Evolutionary conservation across 1,284 basidiomycete genomes (phyloP).

Genomic region (Puccinia horiana): DNA sequence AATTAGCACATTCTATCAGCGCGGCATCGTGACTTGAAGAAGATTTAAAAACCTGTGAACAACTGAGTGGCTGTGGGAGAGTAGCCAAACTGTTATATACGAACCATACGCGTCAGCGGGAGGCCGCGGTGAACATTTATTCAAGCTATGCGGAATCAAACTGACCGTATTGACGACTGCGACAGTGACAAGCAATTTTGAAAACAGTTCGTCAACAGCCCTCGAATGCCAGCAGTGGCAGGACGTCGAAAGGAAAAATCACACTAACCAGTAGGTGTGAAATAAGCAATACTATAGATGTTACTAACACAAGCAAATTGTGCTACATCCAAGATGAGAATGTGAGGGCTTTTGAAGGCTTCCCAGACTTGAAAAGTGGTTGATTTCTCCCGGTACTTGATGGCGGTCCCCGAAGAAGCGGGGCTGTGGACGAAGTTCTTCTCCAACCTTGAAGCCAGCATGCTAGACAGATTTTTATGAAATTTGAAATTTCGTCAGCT

Average conservation of each 20-base stretch:
- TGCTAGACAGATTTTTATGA: background rate
- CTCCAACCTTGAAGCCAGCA: background rate
- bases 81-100: background rate
- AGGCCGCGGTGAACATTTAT: background rate
- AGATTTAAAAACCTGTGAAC: background rate
- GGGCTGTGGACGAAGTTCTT: background rate
- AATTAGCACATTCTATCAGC: background rate
- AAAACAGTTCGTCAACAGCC: background rate
- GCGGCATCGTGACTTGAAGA: background rate
- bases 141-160: background rate
- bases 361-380: background rate
- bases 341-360: background rate
- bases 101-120: background rate
- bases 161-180: constrained; percentile 1
- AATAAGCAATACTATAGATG: background rate
- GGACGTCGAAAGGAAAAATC: background rate
- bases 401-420: background rate
- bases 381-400: background rate
- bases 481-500: background rate
- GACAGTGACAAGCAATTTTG: background rate
- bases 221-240: background rate
- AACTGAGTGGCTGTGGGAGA: constrained; percentile 1
- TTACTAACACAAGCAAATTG: background rate
- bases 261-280: background rate
- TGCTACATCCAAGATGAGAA: background rate